Evolutionary conservation across 1,284 basidiomycete genomes (phyloP).

Genomic region (Microbotryum intermedium): DNA sequence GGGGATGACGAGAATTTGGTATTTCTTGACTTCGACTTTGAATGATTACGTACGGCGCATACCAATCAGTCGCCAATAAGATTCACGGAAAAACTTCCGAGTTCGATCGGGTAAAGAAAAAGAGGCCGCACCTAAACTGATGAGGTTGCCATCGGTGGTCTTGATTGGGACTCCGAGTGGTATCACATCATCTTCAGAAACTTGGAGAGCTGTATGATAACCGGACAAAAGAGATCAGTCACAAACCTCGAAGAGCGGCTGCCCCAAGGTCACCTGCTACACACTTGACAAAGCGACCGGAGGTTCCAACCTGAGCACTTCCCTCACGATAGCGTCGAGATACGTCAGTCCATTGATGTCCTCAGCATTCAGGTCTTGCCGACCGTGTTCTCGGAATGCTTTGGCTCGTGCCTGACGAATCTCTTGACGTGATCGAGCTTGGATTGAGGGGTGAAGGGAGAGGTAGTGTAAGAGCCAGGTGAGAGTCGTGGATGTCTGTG

Average conservation of each 20-base stretch:
- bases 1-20: constrained; percentile 55
- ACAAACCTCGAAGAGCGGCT: not conserved
- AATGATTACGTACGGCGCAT: too few relatives aligned
- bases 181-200: constrained; percentile 61
- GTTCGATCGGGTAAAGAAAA: too few relatives aligned
- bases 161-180: constrained; percentile 59
- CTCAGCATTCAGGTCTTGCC: constrained; percentile 42
- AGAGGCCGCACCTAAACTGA: constrained; percentile 16
- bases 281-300: constrained; percentile 55
- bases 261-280: too few relatives aligned
- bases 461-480: constrained; percentile 66
- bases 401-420: constrained; percentile 43
- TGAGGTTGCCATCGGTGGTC: constrained; percentile 36
- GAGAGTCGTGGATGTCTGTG: constrained; percentile 55
- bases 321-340: constrained; percentile 61
- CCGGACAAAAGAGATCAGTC: too few relatives aligned
- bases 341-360: constrained; percentile 57
- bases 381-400: constrained; percentile 1
- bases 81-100: too few relatives aligned
- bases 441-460: constrained; percentile 48
- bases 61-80: too few relatives aligned
- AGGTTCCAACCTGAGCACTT: constrained; percentile 62
- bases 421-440: constrained; percentile 53
- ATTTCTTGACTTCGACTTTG: constrained; percentile 45
- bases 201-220: constrained; percentile 29